These are phyloP conservation scores for Colletotrichum neosansevieriae DNA, from an alignment of 2,329 filamentous ascomycete species.

Conservation along the genomic window DNA sequence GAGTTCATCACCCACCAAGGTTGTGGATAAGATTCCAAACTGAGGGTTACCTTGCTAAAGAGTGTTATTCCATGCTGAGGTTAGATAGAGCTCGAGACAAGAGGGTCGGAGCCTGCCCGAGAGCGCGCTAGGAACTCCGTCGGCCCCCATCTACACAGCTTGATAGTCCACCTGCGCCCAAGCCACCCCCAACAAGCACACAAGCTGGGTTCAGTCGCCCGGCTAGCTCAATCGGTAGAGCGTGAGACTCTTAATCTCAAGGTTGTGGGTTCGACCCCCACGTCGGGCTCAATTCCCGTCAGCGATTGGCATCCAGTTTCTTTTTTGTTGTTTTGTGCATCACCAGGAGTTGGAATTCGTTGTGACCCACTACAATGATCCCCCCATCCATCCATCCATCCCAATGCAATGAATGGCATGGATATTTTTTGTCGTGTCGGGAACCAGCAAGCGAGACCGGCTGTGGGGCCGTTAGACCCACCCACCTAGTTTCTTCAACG, in stretches of 20 bases:
- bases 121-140: background rate
- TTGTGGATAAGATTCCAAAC: too few relatives aligned
- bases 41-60: too few relatives aligned
- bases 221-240: constrained; percentile 80
- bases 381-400: too few relatives aligned
- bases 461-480: constrained; percentile 2
- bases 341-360: too few relatives aligned
- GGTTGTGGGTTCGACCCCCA: constrained; percentile 64
- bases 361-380: background rate
- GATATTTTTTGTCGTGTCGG: background rate
- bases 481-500: background rate
- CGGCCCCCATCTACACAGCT: background rate
- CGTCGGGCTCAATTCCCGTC: constrained; percentile 38
- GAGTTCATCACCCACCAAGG: too few relatives aligned
- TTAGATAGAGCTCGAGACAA: background rate
- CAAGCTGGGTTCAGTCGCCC: constrained; percentile 49
- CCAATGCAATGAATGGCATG: too few relatives aligned
- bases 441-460: background rate
- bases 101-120: background rate
- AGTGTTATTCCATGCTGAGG: too few relatives aligned
- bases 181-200: rapidly evolving
- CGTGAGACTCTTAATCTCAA: constrained; percentile 78
- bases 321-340: background rate
- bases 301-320: constrained; percentile 9
- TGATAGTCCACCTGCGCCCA: background rate